A percentile compares a stretch with the other conserved stretches of the same genome.
These are phyloP conservation scores for Zygosaccharomyces bisporus DNA, from an alignment of 805 yeast species.

Conservation along the genomic window DNA sequence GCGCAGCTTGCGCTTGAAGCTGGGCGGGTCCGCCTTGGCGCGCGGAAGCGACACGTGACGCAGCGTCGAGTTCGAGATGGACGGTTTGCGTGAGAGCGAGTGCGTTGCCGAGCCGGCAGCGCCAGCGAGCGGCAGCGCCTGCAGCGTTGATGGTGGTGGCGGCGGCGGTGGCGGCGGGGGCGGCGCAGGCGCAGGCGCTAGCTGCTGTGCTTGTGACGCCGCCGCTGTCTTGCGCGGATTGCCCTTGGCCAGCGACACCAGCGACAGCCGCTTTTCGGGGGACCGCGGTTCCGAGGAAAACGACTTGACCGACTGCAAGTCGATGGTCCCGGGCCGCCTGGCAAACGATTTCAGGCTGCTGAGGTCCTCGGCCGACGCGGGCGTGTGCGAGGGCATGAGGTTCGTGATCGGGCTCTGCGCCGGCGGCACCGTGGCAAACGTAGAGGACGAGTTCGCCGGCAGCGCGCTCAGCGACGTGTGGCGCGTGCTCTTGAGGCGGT, in stretches of 20 bases:
- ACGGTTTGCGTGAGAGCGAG: constrained; percentile 14
- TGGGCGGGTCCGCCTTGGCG: constrained; percentile 10
- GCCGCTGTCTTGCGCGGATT: background rate
- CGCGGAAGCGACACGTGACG: constrained; percentile 16
- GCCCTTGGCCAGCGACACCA: constrained; percentile 19
- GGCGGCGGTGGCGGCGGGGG: constrained; percentile 1
- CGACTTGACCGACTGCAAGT: constrained; percentile 28
- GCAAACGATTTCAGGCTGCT: constrained; percentile 22
- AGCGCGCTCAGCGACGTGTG: constrained; percentile 35
- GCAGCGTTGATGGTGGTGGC: constrained; percentile 11
- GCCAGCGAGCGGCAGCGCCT: background rate
- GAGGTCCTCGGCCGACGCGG: constrained; percentile 22
- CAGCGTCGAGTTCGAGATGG: constrained; percentile 19
- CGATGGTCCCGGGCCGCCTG: constrained; percentile 15
- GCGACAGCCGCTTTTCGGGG: constrained; percentile 29
- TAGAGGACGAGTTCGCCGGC: constrained; percentile 14
- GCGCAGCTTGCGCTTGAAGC: constrained; percentile 40
- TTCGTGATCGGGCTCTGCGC: constrained; percentile 10
- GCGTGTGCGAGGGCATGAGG: constrained; percentile 8
- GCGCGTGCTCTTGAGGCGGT: constrained; percentile 31
- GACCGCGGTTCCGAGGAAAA: constrained; percentile 24
- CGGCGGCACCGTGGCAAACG: constrained; percentile 7
- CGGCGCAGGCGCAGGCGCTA: constrained; percentile 1
- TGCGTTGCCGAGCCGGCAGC: constrained; percentile 1
- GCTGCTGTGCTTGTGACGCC: background rate